phyloP scores from a whole-genome alignment of 2,329 filamentous ascomycete species.

The Trichoderma semiorbis region DNA sequence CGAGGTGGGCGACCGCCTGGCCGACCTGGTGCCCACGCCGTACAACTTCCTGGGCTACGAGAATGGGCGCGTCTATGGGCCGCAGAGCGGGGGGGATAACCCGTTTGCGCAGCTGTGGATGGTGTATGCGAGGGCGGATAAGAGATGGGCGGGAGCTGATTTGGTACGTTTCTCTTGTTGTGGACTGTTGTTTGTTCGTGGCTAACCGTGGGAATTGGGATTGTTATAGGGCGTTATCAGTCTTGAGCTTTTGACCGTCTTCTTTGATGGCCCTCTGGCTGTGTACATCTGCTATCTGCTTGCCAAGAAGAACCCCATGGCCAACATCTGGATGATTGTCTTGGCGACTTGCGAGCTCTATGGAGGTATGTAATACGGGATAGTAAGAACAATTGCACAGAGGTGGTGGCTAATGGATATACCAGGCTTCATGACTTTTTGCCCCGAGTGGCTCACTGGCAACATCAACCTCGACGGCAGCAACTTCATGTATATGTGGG shows the following conservation, averaged over 20 bases:
- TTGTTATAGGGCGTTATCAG: conserved; percentile 53
- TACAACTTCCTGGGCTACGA: conserved; percentile 50
- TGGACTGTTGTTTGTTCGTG: background rate
- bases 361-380: conserved; percentile 44
- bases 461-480: conserved; percentile 60
- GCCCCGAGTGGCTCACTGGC: conserved; percentile 63
- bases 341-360: conserved; percentile 65
- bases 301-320: conserved; percentile 50
- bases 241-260: conserved; percentile 63
- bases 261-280: conserved; percentile 59
- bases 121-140: conserved; percentile 64
- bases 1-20: conserved; percentile 31
- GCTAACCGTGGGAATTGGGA: background rate
- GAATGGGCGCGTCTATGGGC: conserved; percentile 50
- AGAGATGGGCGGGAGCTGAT: conserved; percentile 61
- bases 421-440: conserved; percentile 68
- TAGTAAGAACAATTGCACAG: background rate
- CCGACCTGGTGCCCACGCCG: conserved; percentile 44
- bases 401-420: background rate
- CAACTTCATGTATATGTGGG: conserved; percentile 67
- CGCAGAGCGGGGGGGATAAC: conserved; percentile 53
- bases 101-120: conserved; percentile 62
- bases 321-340: conserved; percentile 61
- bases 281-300: conserved; percentile 59
- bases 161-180: conserved; percentile 41